These are phyloP conservation scores for Claviceps sp. DNA, from an alignment of 2,329 filamentous ascomycete species.

Conservation along the genomic window DNA sequence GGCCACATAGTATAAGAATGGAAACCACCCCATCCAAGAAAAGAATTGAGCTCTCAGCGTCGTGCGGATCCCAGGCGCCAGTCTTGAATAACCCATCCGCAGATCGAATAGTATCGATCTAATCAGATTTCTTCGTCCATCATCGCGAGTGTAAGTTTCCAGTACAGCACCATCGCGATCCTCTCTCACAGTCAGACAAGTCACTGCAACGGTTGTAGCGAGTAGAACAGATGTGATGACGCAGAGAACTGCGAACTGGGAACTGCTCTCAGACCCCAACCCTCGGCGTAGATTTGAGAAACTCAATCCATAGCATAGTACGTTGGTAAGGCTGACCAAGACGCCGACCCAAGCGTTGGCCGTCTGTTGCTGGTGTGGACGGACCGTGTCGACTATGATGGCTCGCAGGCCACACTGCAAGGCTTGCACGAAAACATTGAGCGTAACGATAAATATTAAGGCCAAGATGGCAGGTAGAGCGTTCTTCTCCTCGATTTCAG, in stretches of 20 bases:
- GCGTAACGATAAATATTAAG: background rate
- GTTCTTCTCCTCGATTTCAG: background rate
- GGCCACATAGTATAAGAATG: constrained; percentile 1
- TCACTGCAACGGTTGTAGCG: background rate
- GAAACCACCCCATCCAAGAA: constrained; percentile 1
- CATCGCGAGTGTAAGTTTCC: background rate
- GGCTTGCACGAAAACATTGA: background rate
- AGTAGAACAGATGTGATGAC: background rate
- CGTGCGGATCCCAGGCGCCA: background rate
- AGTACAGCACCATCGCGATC: background rate
- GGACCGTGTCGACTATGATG: background rate
- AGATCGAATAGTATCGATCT: background rate
- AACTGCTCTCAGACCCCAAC: background rate
- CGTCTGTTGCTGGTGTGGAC: background rate
- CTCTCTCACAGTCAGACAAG: background rate
- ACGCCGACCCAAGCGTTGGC: background rate
- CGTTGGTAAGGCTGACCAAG: background rate
- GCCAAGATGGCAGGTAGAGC: background rate
- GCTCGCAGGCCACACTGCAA: background rate
- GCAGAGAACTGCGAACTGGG: background rate
- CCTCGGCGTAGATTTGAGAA: background rate
- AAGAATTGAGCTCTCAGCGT: background rate
- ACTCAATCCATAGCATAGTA: background rate
- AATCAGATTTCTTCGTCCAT: background rate
- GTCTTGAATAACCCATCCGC: background rate